Conservation (phyloP, 2,329 filamentous ascomycete species). For the Simplicillium aogashimaense region DNA sequence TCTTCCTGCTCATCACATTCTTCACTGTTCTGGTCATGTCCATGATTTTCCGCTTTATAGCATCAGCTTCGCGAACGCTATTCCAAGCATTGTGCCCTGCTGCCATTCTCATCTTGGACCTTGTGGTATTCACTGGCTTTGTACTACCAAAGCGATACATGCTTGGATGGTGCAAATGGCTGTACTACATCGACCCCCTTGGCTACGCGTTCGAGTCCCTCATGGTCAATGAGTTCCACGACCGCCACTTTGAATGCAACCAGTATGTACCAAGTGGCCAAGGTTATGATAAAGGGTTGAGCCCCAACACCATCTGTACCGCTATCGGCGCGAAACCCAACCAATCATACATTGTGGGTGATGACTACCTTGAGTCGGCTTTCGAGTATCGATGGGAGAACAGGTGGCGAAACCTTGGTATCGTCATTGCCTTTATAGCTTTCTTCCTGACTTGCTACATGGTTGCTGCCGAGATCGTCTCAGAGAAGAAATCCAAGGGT, state of each 20-base stretch:
- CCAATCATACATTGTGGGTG: constrained; percentile 40
- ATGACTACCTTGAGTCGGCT: constrained; percentile 41
- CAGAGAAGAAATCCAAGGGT: constrained; percentile 61
- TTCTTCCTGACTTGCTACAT: constrained; percentile 55
- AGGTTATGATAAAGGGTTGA: constrained; percentile 19
- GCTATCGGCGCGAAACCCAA: constrained; percentile 49
- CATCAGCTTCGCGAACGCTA: constrained; percentile 61
- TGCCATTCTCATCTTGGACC: constrained; percentile 51
- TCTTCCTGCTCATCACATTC: constrained; percentile 72
- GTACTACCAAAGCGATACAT: constrained; percentile 58
- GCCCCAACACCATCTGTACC: constrained; percentile 35
- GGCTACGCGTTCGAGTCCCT: constrained; percentile 73
- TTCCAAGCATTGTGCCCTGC: constrained; percentile 54
- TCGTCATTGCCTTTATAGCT: constrained; percentile 54
- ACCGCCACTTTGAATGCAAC: constrained; percentile 46
- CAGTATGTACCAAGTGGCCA: constrained; percentile 32
- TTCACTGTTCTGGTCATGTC: constrained; percentile 68
- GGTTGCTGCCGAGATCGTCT: constrained; percentile 54
- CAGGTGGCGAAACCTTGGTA: constrained; percentile 63
- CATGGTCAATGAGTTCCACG: constrained; percentile 74
- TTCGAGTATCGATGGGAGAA: constrained; percentile 49
- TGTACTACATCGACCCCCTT: constrained; percentile 72
- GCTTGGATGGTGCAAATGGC: constrained; percentile 74
- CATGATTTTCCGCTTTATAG: constrained; percentile 77
- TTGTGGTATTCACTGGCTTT: constrained; percentile 65